These are phyloP conservation scores for Larix sibirica DNA, from an alignment of 83 land plant species.

Conservation along the genomic window DNA sequence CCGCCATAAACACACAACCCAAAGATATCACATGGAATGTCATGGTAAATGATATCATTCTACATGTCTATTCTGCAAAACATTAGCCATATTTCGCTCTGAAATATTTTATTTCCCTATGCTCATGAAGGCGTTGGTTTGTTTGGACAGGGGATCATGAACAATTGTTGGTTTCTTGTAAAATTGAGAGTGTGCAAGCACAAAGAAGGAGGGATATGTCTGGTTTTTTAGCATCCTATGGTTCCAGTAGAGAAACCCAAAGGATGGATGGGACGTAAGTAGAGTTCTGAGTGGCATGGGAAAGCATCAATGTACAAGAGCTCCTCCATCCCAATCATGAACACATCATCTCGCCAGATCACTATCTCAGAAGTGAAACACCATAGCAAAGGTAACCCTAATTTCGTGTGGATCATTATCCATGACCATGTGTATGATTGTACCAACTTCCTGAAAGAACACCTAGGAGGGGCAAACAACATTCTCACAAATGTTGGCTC, in stretches of 20 bases:
- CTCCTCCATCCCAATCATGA: conserved; percentile 49
- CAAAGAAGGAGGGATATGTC: conserved; percentile 61
- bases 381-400: conserved; percentile 66
- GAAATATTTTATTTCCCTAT: too few relatives aligned
- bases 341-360: conserved; percentile 34
- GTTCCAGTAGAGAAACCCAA: conserved; percentile 74
- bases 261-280: conserved; percentile 83
- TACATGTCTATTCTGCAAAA: too few relatives aligned
- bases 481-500: conserved; percentile 80
- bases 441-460: conserved; percentile 82
- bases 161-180: conserved; percentile 94
- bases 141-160: conserved; percentile 88
- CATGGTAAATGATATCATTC: too few relatives aligned
- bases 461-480: conserved; percentile 81
- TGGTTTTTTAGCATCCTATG: conserved; percentile 88
- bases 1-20: too few relatives aligned
- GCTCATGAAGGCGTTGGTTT: too few relatives aligned
- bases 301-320: conserved; percentile 43
- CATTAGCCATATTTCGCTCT: too few relatives aligned
- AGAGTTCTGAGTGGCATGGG: conserved; percentile 21
- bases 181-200: conserved; percentile 67
- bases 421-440: conserved; percentile 90
- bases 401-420: conserved; percentile 71
- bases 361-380: conserved; percentile 60
- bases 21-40: too few relatives aligned